Conservation (phyloP, 805 yeast genomes). For the Phaffomyces opuntiae region DNA sequence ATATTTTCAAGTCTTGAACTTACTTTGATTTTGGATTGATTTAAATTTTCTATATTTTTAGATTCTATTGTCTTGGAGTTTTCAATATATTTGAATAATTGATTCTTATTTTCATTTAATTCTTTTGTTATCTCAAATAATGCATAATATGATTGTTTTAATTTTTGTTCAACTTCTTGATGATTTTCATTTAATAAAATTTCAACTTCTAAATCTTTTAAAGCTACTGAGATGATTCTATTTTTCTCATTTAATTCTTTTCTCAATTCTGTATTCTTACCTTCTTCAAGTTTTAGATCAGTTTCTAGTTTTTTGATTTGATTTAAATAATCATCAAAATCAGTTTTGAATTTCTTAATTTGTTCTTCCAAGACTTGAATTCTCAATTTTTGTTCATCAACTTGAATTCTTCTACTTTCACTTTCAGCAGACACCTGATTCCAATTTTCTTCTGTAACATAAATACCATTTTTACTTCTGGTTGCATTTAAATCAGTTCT, state of each 20-base stretch:
- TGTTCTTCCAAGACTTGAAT: conserved; percentile 43
- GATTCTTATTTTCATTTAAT: conserved; percentile 4
- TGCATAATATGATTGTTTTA: conserved; percentile 10
- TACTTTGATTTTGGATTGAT: conserved; percentile 5
- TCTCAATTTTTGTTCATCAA: conserved; percentile 43
- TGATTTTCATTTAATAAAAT: conserved; percentile 12
- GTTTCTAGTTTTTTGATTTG: conserved; percentile 15
- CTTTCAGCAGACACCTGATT: conserved; percentile 33
- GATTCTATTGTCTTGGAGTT: conserved; percentile 10
- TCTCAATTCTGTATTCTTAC: conserved; percentile 2
- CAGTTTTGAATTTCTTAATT: conserved; percentile 32
- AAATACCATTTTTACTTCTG: conserved; percentile 60
- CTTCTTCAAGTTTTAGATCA: conserved; percentile 11
- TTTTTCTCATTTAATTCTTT: conserved; percentile 7
- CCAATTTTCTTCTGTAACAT: conserved; percentile 47
- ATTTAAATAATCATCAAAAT: conserved; percentile 30
- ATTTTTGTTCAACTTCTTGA: conserved; percentile 16
- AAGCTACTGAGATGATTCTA: conserved; percentile 3
- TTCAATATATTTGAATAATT: conserved; percentile 16
- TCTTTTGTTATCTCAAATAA: conserved; percentile 8
- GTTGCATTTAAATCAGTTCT: conserved; percentile 58
- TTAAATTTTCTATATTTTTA: conserved; percentile 12
- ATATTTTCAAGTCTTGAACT: conserved; percentile 3
- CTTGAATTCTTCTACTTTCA: conserved; percentile 42
- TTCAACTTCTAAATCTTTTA: conserved; percentile 14